These are phyloP conservation scores for Scedosporium apiospermum DNA, from an alignment of 2,329 filamentous ascomycete species.

Conservation along the genomic window DNA sequence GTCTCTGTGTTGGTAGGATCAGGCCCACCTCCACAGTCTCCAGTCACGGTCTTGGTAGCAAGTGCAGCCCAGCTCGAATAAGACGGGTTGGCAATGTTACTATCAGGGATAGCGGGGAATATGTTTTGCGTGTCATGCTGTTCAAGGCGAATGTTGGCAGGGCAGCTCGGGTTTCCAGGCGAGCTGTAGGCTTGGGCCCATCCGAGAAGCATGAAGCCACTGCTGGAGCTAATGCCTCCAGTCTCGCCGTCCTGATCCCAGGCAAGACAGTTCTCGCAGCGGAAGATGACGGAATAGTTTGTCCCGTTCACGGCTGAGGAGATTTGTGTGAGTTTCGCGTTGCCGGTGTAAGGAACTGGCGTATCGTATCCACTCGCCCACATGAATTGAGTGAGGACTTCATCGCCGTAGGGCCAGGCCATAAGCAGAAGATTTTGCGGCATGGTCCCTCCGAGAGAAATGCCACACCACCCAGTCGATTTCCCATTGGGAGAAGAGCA, in stretches of 20 bases:
- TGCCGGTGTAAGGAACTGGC: slow-evolving; percentile 50
- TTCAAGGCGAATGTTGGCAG: slow-evolving; percentile 33
- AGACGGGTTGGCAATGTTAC: slow-evolving; percentile 25
- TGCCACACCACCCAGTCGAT: slow-evolving; percentile 45
- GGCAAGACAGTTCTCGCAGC: slow-evolving; percentile 47
- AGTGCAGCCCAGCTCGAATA: slow-evolving; percentile 34
- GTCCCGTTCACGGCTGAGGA: slow-evolving; percentile 46
- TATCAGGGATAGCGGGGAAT: slow-evolving; percentile 34
- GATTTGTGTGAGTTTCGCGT: slow-evolving; percentile 52
- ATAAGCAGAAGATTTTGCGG: slow-evolving; percentile 46
- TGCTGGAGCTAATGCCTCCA: slow-evolving; percentile 33
- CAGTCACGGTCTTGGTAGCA: slow-evolving; percentile 29
- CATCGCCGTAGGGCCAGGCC: slow-evolving; percentile 43
- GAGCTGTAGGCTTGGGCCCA: slow-evolving; percentile 42
- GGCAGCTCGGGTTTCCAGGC: slow-evolving; percentile 30
- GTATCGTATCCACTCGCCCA: slow-evolving; percentile 48
- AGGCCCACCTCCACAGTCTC: slow-evolving; percentile 20
- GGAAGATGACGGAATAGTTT: slow-evolving; percentile 54
- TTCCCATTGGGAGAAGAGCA: slow-evolving; percentile 33
- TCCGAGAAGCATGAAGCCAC: slow-evolving; percentile 37
- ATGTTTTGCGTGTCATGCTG: slow-evolving; percentile 45
- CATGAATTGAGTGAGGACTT: slow-evolving; percentile 47
- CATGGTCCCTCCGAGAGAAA: slow-evolving; percentile 49
- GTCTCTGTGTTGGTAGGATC: not conserved
- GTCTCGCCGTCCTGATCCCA: slow-evolving; percentile 40